Base-by-base conservation (phyloP, 2,329 filamentous ascomycete genomes). In the Metarhizium humberi region DNA sequence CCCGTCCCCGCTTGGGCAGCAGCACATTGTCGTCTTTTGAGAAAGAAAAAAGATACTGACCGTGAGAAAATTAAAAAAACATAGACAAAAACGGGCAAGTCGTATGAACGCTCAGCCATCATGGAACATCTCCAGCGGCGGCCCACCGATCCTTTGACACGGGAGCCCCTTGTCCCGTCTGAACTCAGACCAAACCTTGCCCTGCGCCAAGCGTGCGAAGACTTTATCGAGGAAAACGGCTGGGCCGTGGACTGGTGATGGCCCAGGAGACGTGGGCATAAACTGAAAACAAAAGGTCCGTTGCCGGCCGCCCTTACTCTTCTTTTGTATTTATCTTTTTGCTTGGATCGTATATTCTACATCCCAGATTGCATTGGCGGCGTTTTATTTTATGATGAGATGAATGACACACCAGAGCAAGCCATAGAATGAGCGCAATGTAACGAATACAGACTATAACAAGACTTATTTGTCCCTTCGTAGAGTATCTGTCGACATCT, bases 191-290 rank as follows among this genome's bases (percentile, higher is more conserved):
- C 90, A 0, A 97, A 97, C 67, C 77, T 95, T 48, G 87, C 81
- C 1, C 75, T 97, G 56, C 90, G 86, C 68, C 81, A 88, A 53
- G 92, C 90, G 0, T 95, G 90, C 66, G 84, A 88, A 49, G 88
- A 94, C 61, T 97, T 95, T 64, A 74, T 96, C 56, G 80, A 88
- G 32, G 76, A 88, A 62, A 96, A 96, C 64, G 92, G 90, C 10
- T 96, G 94, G 89, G 90, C 91, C 1, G 91, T 88, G 43, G 92
- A 96, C 68, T 97, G 88, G 87, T 95, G 40, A 54, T 30, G 42
- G n/a, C 8, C 42, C 8, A 16, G 7, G 2, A 5, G 38, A 11
- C 32, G 10, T 34, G 32, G 1, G 32, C 25, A 1, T 1, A 25
- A 25, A 25, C 4, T 4, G 32, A 34, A 34, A 34, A 34, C 32